Evolutionary conservation across 768 basidiomycete species (phyloP), one percentile per base, ranked within the genome.

Genomic region (Trametes cubensis): DNA sequence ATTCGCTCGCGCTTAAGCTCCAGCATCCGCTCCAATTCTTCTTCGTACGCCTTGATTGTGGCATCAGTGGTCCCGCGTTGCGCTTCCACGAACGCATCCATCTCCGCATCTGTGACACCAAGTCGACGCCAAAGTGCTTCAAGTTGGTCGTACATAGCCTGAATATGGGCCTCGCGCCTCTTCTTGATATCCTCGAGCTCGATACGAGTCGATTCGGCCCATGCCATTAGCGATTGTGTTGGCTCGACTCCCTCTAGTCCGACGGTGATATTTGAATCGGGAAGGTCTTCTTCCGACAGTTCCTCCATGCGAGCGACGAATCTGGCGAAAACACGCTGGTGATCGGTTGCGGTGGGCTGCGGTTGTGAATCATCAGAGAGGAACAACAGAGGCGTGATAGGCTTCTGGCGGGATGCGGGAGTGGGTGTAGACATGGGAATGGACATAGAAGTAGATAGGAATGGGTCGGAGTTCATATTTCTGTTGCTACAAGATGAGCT

Each of bases 21-120:
- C 21, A 94, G 77, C 89, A 98, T 95, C 56, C 95, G 82, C 63
- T 91, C 91, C 47, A 96, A 77, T 74, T 99, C 97, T 54, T 85
- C 85, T 67, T 95, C 90, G 67, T 99, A 99, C 69, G 90, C 88
- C 65, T 77, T 79, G 25, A 98, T 83, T 1, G 85, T 86, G 20
- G 83, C 85, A 34, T 89, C 86, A 2, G 90, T 92, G 67, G 87
- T 89, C 3, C 96, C 96, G 28, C 91, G 80, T 72, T 96, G 81
- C 17, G 80, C 80, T 61, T 98, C 94, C 0, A 98, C 90, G 70
- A 99, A 99, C n/a, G 82, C 85, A 68, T 98, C 94, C 85, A 95
- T 94, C 47, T 88, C 89, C 0, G 74, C 76, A 50, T 95, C 91
- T 0, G 81, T 73, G 5, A 96, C 86, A 15, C 93, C 95, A 61